Base-by-base conservation (phyloP, 305 asterid genomes). In the Coffea humblotiana region DNA sequence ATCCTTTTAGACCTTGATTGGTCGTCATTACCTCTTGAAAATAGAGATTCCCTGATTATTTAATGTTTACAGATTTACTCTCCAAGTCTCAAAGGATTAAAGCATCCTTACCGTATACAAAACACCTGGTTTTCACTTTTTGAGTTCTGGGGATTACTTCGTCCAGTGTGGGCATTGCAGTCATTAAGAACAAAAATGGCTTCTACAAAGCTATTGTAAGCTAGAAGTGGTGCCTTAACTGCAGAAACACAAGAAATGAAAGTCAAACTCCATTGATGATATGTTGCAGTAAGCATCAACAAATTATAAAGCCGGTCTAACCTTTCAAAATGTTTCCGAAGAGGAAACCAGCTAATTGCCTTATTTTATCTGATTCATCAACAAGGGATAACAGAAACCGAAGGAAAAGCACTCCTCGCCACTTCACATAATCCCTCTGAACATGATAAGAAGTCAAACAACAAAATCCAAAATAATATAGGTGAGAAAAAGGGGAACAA, bases 221-320 rank as follows among this genome's bases (percentile, higher is more conserved):
- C 94, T 84, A 95, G 90, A 86, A 95, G 99, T 13, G 99, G 99
- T 67, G 98, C 97, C 89, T 95, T 95, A 54, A 92, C 99, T 95
- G 95, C 87, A 87, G 68, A 80, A 47, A 82, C 60, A 77, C 48
- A 6, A 72, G 67, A 75, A 75, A 76, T 13, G 56, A 7, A 67
- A 58, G 67, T 79, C 29, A 29, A 74, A 69, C 18, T 47, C 29
- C 35, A 72, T 74, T 65, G 72, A 64, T 13, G 68, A 71, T 68
- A n/a, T 27, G 47, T 27, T 61, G 16, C 73, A 69, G 79, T 35
- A 75, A 2, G 56, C 67, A 19, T 35, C 18, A 23, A 66, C 67
- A 52, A 52, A 78, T 83, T 68, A 75, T 77, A 64, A 79, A 80
- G 58, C 45, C 67, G 61, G 27, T 54, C 75, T 68, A 64, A 95